Conservation (phyloP, 805 yeast genomes). For the Babjeviella inositovora region DNA sequence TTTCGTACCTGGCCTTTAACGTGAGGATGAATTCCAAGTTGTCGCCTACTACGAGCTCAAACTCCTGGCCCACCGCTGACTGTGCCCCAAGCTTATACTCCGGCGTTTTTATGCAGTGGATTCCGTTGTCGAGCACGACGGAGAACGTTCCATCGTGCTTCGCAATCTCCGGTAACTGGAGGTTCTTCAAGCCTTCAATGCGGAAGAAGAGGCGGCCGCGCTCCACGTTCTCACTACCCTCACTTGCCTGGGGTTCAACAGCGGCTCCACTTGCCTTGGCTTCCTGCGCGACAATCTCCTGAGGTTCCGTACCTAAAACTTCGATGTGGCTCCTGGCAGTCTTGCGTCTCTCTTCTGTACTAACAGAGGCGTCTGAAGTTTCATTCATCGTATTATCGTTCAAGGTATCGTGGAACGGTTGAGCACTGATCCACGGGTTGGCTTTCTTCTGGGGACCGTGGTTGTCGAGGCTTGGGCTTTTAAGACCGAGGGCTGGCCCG, state of each 20-base stretch:
- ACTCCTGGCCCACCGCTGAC: constrained; percentile 47
- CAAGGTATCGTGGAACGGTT: no score
- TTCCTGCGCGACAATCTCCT: constrained; percentile 7
- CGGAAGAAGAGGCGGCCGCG: constrained; percentile 41
- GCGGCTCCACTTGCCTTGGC: constrained; percentile 7
- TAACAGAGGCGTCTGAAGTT: constrained; percentile 6
- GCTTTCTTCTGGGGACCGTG: no score
- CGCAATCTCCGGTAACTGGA: constrained; percentile 28
- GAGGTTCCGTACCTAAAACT: no score
- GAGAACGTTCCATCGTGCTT: constrained; percentile 30
- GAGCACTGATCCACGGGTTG: no score
- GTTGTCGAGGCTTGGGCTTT: no score
- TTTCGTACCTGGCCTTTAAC: constrained; percentile 45
- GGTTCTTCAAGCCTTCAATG: constrained; percentile 24
- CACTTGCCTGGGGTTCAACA: constrained; percentile 19
- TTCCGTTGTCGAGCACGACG: constrained; percentile 62
- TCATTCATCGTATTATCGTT: constrained; percentile 9
- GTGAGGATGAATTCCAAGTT: constrained; percentile 55
- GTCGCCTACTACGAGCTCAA: constrained; percentile 54
- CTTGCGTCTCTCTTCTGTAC: constrained; percentile 2
- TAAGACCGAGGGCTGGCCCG: no score
- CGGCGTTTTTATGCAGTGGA: constrained; percentile 59
- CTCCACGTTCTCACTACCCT: constrained; percentile 23
- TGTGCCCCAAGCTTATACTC: constrained; percentile 14
- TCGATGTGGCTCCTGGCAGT: neutral